Conservation (phyloP, 2,329 filamentous ascomycete genomes). For the Thelonectria discophora region DNA sequence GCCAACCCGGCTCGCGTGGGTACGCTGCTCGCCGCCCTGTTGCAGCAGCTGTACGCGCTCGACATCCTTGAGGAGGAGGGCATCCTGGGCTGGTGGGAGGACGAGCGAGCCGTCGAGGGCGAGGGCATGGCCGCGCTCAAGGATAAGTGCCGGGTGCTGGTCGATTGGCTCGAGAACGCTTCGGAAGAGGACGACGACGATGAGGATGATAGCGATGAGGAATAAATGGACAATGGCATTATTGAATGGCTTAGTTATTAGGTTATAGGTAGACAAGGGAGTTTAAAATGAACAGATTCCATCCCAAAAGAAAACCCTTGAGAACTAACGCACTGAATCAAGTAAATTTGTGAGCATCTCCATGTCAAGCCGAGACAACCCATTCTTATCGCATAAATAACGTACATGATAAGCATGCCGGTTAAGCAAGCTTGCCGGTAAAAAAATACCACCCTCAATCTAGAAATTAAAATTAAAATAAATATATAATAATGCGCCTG, state of each 20-base stretch:
- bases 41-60: conserved; percentile 84
- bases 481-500: background rate
- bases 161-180: conserved; percentile 85
- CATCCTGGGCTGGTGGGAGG: conserved; percentile 87
- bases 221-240: conserved; percentile 29
- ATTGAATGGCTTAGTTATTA: background rate
- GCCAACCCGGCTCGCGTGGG: conserved; percentile 50
- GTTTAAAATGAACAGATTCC: conserved; percentile 2
- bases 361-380: background rate
- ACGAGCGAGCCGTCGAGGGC: conserved; percentile 71
- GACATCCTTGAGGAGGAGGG: conserved; percentile 92
- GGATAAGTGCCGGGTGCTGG: conserved; percentile 77
- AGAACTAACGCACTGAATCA: background rate
- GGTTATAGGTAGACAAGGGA: conserved; percentile 6
- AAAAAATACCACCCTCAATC: background rate
- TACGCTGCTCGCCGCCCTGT: conserved; percentile 76
- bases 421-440: too few relatives aligned
- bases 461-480: conserved; percentile 4
- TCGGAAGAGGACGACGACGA: conserved; percentile 71
- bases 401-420: conserved; percentile 2
- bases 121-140: conserved; percentile 76
- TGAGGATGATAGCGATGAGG: conserved; percentile 56
- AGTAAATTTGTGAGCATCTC: conserved; percentile 8
- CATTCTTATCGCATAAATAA: too few relatives aligned
- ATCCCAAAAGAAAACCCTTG: background rate